These are phyloP conservation scores for Coprinopsis strossmayeri DNA, from an alignment of 768 basidiomycete genomes.

Conservation along the genomic window DNA sequence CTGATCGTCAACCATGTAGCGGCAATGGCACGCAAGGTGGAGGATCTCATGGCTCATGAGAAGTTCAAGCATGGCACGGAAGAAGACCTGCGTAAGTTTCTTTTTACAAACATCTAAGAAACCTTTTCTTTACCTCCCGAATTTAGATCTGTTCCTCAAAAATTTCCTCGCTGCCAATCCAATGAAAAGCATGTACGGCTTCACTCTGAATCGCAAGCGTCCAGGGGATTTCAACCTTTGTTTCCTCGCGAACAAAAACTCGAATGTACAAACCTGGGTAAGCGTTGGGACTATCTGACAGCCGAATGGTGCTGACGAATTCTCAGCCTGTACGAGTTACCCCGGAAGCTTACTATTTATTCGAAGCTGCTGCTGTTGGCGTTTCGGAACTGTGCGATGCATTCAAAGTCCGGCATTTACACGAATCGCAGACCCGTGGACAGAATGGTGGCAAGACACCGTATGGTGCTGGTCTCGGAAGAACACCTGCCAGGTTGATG, in stretches of 20 bases:
- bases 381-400: slow-evolving; percentile 94
- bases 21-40: slow-evolving; percentile 87
- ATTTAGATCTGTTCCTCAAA: slow-evolving; percentile 74
- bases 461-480: slow-evolving; percentile 55
- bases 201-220: slow-evolving; percentile 80
- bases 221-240: slow-evolving; percentile 93
- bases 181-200: slow-evolving; percentile 92
- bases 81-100: slow-evolving; percentile 84
- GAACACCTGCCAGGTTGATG: slow-evolving; percentile 70
- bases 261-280: slow-evolving; percentile 90
- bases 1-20: slow-evolving; percentile 95
- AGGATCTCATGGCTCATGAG: slow-evolving; percentile 92
- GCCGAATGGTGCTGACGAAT: no score
- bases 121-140: slow-evolving; percentile 3
- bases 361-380: slow-evolving; percentile 84
- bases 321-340: slow-evolving; percentile 79
- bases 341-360: slow-evolving; percentile 85
- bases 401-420: slow-evolving; percentile 87
- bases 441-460: slow-evolving; percentile 69
- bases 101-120: not conserved
- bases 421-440: slow-evolving; percentile 52
- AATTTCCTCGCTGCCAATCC: slow-evolving; percentile 92
- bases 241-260: slow-evolving; percentile 89
- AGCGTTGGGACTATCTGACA: no score
- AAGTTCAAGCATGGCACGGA: slow-evolving; percentile 88